phyloP scores from a whole-genome alignment of 495 filamentous ascomycete species.

The Hypoxylon fragiforme region DNA sequence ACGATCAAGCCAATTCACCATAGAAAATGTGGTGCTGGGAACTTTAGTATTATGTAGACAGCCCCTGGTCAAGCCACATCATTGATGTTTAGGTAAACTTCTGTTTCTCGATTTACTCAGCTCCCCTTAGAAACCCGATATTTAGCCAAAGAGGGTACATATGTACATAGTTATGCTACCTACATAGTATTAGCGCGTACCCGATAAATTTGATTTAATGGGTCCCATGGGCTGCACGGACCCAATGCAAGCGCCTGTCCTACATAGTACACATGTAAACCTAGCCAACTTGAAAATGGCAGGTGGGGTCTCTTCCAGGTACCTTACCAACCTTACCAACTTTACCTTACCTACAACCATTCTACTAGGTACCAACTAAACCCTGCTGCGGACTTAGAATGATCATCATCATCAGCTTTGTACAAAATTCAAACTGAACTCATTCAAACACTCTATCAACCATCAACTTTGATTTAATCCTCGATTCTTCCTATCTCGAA shows the following conservation, averaged over 20 bases:
- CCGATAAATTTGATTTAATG: too few species aligned
- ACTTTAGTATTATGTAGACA: constrained; percentile 10
- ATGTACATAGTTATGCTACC: not conserved
- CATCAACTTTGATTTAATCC: constrained; percentile 5
- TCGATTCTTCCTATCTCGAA: too few species aligned
- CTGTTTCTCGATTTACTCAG: not conserved
- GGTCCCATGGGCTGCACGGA: too few species aligned
- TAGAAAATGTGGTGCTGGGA: constrained; percentile 20
- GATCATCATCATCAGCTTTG: constrained; percentile 7
- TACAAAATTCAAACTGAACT: constrained; percentile 1
- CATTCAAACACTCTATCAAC: not conserved
- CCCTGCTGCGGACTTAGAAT: constrained; percentile 2
- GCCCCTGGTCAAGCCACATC: constrained; percentile 35
- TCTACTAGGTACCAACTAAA: too few species aligned
- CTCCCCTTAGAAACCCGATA: not conserved
- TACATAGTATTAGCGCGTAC: too few species aligned
- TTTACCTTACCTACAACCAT: too few species aligned
- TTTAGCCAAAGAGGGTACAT: constrained; percentile 10
- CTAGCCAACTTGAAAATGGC: too few species aligned
- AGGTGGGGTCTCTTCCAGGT: too few species aligned
- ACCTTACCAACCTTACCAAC: too few species aligned
- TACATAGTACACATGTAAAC: too few species aligned
- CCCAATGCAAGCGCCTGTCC: too few species aligned
- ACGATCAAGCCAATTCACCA: constrained; percentile 30
- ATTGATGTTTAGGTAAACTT: constrained; percentile 1